These are phyloP conservation scores for Erigeron canadensis DNA, from an alignment of 129 eudicot genomes.

Conservation along the genomic window DNA sequence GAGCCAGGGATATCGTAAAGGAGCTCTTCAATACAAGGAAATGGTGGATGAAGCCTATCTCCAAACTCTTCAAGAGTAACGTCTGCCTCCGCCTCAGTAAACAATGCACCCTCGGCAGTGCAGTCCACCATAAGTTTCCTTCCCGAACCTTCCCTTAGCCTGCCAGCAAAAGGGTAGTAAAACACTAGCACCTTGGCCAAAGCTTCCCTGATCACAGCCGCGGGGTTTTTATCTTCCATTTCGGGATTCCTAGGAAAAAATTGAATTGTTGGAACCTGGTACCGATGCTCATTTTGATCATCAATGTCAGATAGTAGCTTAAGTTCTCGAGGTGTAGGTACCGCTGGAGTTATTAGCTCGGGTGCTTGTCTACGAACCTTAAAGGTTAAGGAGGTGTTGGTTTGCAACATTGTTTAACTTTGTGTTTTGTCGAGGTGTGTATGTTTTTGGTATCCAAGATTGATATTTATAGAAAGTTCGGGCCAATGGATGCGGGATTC, in stretches of 20 bases:
- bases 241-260: conserved; percentile 14
- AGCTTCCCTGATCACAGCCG: conserved; percentile 25
- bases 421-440: background rate
- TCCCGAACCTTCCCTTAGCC: conserved; percentile 25
- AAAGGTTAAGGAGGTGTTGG: conserved; percentile 2
- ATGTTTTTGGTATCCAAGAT: too few species aligned
- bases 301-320: conserved; percentile 35
- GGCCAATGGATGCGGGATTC: too few species aligned
- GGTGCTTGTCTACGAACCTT: conserved; percentile 19
- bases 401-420: background rate
- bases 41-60: conserved; percentile 14
- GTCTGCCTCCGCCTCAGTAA: conserved; percentile 41
- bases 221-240: conserved; percentile 18
- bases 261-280: conserved; percentile 23
- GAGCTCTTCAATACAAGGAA: conserved; percentile 28
- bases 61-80: conserved; percentile 24
- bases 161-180: conserved; percentile 46
- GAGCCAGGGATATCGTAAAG: conserved; percentile 23
- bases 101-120: conserved; percentile 39
- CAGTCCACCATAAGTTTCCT: conserved; percentile 38
- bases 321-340: conserved; percentile 30
- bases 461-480: too few species aligned
- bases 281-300: conserved; percentile 21
- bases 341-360: conserved; percentile 24
- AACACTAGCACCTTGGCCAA: conserved; percentile 31